Evolutionary conservation across 2,329 filamentous ascomycete species (phyloP).

Genomic region (Trichoderma koningiopsis): DNA sequence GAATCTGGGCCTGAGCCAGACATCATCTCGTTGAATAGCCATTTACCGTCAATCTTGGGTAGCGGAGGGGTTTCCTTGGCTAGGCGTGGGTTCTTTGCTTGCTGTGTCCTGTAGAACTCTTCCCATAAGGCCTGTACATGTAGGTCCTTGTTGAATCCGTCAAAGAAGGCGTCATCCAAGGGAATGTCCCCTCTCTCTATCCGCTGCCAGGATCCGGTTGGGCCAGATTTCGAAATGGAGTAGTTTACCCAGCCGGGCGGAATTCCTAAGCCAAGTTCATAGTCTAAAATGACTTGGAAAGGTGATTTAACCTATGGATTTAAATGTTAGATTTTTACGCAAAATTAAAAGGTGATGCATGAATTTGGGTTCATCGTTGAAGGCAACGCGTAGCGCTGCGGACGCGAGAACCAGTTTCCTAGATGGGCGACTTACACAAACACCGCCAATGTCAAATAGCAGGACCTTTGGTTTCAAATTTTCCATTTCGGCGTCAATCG

Average conservation of each 20-base stretch:
- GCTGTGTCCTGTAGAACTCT: conserved; percentile 57
- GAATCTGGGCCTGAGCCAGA: conserved; percentile 61
- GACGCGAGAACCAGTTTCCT: background rate
- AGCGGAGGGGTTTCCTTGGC: conserved; percentile 57
- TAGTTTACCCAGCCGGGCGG: conserved; percentile 90
- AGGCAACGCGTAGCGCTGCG: background rate
- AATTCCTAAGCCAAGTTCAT: conserved; percentile 75
- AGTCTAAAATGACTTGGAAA: conserved; percentile 90
- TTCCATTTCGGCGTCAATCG: conserved; percentile 44
- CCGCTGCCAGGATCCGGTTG: conserved; percentile 82
- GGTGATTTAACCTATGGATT: conserved; percentile 75
- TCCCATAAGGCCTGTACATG: conserved; percentile 68
- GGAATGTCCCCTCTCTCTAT: conserved; percentile 82
- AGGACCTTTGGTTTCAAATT: conserved; percentile 66
- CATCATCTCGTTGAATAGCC: conserved; percentile 94
- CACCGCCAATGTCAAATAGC: conserved; percentile 94
- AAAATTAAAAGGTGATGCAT: background rate
- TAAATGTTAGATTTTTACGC: conserved; percentile 19
- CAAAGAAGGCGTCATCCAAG: conserved; percentile 75
- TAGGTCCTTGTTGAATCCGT: conserved; percentile 74
- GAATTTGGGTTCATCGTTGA: background rate
- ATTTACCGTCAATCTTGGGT: conserved; percentile 74
- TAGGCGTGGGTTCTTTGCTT: conserved; percentile 45
- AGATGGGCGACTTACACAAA: conserved; percentile 71
- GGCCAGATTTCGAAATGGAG: conserved; percentile 77